Base-by-base conservation (phyloP, 139 green algal species). In the Pleodorina starrii region DNA sequence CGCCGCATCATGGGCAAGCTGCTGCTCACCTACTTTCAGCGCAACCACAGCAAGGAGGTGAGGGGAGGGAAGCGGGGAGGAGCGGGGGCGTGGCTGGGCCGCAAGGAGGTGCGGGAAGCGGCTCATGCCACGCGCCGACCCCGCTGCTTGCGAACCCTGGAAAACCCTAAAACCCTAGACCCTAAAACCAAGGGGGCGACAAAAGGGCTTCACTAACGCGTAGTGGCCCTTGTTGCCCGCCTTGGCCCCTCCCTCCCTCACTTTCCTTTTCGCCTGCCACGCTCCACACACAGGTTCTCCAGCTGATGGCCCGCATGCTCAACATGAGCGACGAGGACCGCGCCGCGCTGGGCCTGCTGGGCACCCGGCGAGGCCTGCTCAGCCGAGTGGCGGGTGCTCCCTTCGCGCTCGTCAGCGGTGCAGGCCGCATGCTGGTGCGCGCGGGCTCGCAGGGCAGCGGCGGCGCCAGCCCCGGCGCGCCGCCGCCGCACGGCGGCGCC, bases 1-100 rank as follows among this genome's bases (percentile, higher is more conserved):
- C 91, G 93, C 59, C 88, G 92, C 46, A 94, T 96, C 75, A 87
- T 96, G 51, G 87, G 79, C 25, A 95, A 95, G 93, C 91, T 96
- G 85, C 91, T 96, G 78, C 74, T 94, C n/a, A 95, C 94, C 23
- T 96, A 94, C 89, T 95, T 96, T 79, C 90, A 96, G 89, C 71
- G 86, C 0, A 88, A 90, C 40, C 86, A 93, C 60, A 86, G 48
- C 71, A 87, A 83, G 36, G 93, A 95, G 48, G 87, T 91, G 75
- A 21, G 84, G 78, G 9, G 32, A 23, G 32, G 27, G 66, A 43
- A 25, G 9, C 14, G 66, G 43, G 66, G 66, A 75, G 35, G 25
- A 5, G 19, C 60, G 27, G 60, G 60, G 17, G 60, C 23, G 60
- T 10, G 60, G 60, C 25, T 35, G 12, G 60, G 60, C 23, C 25